Percentiles rank a stretch among this genome's conserved stretches.
Conservation (phyloP, 1,139 yeast species). For the Yueomyces sp. region DNA sequence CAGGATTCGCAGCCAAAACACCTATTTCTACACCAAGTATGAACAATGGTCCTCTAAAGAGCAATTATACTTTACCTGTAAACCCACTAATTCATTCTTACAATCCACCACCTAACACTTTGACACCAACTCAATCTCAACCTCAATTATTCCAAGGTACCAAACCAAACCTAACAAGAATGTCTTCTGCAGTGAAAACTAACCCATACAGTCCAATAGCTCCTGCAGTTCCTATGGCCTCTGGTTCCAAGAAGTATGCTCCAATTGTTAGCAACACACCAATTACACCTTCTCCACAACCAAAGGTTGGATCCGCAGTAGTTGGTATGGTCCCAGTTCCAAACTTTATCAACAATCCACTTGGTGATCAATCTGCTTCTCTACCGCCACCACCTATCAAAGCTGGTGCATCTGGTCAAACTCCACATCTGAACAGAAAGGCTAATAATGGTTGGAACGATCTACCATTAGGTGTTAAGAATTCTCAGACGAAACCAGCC, state of each 20-base stretch:
- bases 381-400: constrained; percentile 10
- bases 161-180: background rate
- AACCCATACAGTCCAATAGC: constrained; percentile 35
- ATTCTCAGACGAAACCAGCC: constrained; percentile 28
- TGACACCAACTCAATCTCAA: background rate
- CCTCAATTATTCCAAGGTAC: background rate
- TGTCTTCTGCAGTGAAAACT: background rate
- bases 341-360: constrained; percentile 5
- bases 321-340: constrained; percentile 7
- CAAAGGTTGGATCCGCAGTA: constrained; percentile 8
- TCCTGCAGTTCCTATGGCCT: constrained; percentile 1
- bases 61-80: background rate
- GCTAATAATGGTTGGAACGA: constrained; percentile 93
- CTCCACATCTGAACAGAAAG: constrained; percentile 31
- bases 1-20: background rate
- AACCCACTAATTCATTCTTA: background rate
- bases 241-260: constrained; percentile 4
- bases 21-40: background rate
- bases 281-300: constrained; percentile 4
- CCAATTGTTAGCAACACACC: constrained; percentile 17
- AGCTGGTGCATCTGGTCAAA: constrained; percentile 21
- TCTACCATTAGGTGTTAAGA: constrained; percentile 58
- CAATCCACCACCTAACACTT: background rate
- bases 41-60: background rate
- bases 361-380: constrained; percentile 2